Base-by-base conservation (phyloP, 164 flowering plant species). In the Berberis vulgaris region DNA sequence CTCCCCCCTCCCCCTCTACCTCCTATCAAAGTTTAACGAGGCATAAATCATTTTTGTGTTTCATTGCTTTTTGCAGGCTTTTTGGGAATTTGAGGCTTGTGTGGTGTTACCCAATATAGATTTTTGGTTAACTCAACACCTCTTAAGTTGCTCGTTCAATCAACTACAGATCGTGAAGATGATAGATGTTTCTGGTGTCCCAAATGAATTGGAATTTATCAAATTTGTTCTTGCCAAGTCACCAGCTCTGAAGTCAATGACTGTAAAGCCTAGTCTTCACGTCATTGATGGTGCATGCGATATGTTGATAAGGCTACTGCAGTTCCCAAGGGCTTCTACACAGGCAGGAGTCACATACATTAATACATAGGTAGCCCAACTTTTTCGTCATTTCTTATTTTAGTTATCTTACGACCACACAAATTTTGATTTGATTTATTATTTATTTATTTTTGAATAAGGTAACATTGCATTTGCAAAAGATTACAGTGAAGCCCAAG, bases 201-300 rank as follows among this genome's bases (percentile, higher is more conserved):
- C 74, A 26, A 75, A 75, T 70, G 89, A 85, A 71, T 71, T 86
- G 86, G 78, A 72, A 49, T 78, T 89, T 40, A 79, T 85, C 65
- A 79, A 81, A 61, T 80, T 78, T 76, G 58, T 89, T 67, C 86
- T 89, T 49, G 72, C 50, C 2, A 78, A 71, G 50, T 81, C 93
- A 10, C 91, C 93, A 2, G 67, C 58, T 49, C 88, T 89, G 3
- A 78, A 81, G 73, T 63, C 47, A 49, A 72, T 89, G 84, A 80
- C 55, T 38, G 74, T 89, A 43, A 49, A 61, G 7, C 82, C 92
- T 9, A 70, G 79, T 58, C 42, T 38, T 43, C 77, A 66, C 69
- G 77, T 75, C 43, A 63, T 63, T 43, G 82, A 81, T 26, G 75
- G 69, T 54, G 72, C 59, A 66, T 6, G 83, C 72, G 74, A 76